These are phyloP conservation scores for Scytalidium lignicola DNA, from an alignment of 2,329 filamentous ascomycete genomes.

Conservation along the genomic window DNA sequence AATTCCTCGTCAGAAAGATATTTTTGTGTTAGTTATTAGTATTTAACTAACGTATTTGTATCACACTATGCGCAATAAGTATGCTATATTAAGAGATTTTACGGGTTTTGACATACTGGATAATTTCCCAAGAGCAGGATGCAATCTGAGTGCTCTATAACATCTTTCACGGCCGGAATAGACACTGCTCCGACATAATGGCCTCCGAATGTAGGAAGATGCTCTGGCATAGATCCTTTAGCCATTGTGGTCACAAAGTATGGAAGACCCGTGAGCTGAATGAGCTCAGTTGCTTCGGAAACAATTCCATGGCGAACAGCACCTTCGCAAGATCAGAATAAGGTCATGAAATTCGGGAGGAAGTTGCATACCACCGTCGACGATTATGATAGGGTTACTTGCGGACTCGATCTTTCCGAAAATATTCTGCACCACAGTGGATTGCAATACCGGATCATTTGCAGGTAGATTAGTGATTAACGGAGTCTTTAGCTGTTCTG, in stretches of 20 bases:
- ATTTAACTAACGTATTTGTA: constrained; percentile 6
- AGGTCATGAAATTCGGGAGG: not conserved
- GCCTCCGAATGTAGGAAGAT: constrained; percentile 40
- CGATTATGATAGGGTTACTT: constrained; percentile 42
- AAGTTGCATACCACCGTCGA: constrained; percentile 35
- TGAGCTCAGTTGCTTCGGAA: constrained; percentile 28
- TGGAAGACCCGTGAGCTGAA: constrained; percentile 37
- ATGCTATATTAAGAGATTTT: not conserved
- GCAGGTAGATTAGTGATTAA: constrained; percentile 13
- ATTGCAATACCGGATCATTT: constrained; percentile 13
- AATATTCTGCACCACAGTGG: constrained; percentile 28
- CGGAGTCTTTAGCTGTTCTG: not conserved
- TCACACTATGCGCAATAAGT: constrained; percentile 4
- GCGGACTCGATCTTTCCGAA: constrained; percentile 35
- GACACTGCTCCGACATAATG: constrained; percentile 34
- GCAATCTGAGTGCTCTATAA: constrained; percentile 6
- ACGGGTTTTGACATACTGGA: constrained; percentile 4
- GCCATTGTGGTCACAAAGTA: constrained; percentile 42
- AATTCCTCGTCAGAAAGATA: too few species aligned
- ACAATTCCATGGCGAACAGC: constrained; percentile 14
- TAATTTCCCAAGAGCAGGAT: constrained; percentile 10
- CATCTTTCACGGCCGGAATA: not conserved
- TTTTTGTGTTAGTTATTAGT: too few species aligned
- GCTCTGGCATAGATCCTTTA: constrained; percentile 45
- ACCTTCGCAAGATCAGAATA: constrained; percentile 13